phyloP scores from a whole-genome alignment of 2,329 filamentous ascomycete genomes.

The Rugonectria rugulosa region DNA sequence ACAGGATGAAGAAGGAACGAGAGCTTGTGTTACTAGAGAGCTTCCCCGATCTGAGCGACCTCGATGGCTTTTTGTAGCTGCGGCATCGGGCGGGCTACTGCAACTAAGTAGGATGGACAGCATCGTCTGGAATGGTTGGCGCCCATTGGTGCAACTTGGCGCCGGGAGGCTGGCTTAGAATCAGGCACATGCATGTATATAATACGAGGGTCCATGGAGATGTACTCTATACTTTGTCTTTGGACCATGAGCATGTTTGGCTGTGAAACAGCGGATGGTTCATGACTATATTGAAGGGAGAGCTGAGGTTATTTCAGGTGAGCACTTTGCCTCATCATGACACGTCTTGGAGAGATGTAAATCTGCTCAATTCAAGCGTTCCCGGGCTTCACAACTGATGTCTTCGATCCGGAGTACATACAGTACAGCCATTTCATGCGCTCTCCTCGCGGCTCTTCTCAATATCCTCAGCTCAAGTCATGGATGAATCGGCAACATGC shows the following conservation, averaged over 20 bases:
- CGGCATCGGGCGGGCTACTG: background rate
- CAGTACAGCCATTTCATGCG: too few relatives aligned
- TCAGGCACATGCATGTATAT: constrained; percentile 5
- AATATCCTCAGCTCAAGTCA: background rate
- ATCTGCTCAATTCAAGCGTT: too few relatives aligned
- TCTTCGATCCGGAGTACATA: too few relatives aligned
- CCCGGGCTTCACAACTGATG: too few relatives aligned
- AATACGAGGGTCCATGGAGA: too few relatives aligned
- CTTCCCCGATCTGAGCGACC: constrained; percentile 1
- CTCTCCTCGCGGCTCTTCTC: background rate
- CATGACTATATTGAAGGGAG: too few relatives aligned
- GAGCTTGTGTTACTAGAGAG: background rate
- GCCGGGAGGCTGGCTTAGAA: constrained; percentile 3
- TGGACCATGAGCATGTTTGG: too few relatives aligned
- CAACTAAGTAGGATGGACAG: background rate
- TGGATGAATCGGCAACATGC: constrained; percentile 10
- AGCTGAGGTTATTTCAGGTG: too few relatives aligned
- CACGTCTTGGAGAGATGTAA: too few relatives aligned
- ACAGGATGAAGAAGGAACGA: background rate
- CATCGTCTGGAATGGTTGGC: constrained; percentile 8
- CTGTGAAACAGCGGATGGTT: too few relatives aligned
- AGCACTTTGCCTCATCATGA: too few relatives aligned
- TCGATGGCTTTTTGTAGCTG: constrained; percentile 21
- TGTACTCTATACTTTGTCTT: too few relatives aligned
- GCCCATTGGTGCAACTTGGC: constrained; percentile 15